Percentiles rank a stretch among this genome's conserved stretches.
Conservation (phyloP, 257 asterid species). For the Przewalskia tangutica region DNA sequence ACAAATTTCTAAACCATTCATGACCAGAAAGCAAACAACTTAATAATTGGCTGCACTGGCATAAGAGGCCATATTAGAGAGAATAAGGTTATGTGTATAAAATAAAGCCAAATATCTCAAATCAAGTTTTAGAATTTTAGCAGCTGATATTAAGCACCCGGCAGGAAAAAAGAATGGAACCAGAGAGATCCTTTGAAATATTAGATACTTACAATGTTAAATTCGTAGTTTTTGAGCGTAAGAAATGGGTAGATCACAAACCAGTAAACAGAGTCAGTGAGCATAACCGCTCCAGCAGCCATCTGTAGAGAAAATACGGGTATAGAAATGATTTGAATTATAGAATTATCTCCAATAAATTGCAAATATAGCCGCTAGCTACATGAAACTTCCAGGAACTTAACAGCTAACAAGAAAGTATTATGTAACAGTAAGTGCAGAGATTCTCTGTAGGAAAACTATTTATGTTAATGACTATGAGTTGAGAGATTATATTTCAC, state of each 20-base stretch:
- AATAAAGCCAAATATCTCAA: not conserved
- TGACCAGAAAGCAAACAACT: not conserved
- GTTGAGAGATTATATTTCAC: not conserved
- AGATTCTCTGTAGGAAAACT: not conserved
- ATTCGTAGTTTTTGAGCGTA: constrained; percentile 58
- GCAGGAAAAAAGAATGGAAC: constrained; percentile 4
- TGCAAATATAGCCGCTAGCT: not conserved
- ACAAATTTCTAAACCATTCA: not conserved
- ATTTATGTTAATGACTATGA: not conserved
- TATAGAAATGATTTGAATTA: not conserved
- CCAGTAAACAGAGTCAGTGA: constrained; percentile 82
- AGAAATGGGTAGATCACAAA: constrained; percentile 66
- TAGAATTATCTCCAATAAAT: not conserved
- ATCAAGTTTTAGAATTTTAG: not conserved
- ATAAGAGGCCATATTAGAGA: not conserved
- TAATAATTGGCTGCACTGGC: not conserved
- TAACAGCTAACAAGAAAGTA: not conserved
- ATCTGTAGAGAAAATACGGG: constrained; percentile 33
- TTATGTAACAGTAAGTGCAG: not conserved
- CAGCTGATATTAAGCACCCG: not conserved
- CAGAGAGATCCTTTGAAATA: constrained; percentile 4
- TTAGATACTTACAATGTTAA: constrained; percentile 61
- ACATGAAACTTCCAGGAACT: not conserved
- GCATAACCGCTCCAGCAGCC: constrained; percentile 85
- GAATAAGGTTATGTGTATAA: not conserved